Evolutionary conservation across 805 yeast genomes (phyloP).

Genomic region (Metschnikowia kofuensis): DNA sequence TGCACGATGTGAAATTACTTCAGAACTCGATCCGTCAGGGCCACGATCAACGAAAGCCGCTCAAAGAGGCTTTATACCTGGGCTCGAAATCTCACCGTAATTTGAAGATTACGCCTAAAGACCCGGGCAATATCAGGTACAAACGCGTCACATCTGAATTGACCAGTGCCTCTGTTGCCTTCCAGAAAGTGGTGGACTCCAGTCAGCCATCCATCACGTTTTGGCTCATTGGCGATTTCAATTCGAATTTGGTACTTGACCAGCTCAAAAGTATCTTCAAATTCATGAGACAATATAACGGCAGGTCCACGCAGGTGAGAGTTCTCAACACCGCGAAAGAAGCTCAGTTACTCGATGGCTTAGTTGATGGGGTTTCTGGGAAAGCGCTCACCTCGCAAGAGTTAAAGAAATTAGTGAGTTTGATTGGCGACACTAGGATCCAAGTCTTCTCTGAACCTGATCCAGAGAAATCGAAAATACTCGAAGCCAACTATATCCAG

Average conservation of each 20-base stretch:
- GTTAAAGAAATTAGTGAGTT: slow-evolving; percentile 46
- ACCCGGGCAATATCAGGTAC: slow-evolving; percentile 31
- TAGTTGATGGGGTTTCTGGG: slow-evolving; percentile 12
- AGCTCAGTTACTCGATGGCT: slow-evolving; percentile 1
- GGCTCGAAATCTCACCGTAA: slow-evolving; percentile 46
- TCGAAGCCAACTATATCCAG: slow-evolving; percentile 31
- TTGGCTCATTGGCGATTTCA: slow-evolving; percentile 61
- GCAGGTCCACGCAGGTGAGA: slow-evolving; percentile 36
- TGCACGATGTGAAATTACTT: slow-evolving; percentile 47
- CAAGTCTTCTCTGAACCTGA: slow-evolving; percentile 5
- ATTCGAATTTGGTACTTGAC: slow-evolving; percentile 29
- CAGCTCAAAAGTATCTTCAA: slow-evolving; percentile 44
- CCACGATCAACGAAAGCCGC: slow-evolving; percentile 21
- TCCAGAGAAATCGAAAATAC: slow-evolving; percentile 14
- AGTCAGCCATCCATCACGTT: slow-evolving; percentile 44
- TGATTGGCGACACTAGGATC: slow-evolving; percentile 11
- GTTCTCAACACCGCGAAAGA: slow-evolving; percentile 25
- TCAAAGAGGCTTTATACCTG: slow-evolving; percentile 42
- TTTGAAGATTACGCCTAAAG: slow-evolving; percentile 33
- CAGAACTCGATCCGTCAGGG: slow-evolving; percentile 25
- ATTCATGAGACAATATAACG: slow-evolving; percentile 19
- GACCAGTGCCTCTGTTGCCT: slow-evolving; percentile 21
- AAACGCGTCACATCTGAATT: slow-evolving; percentile 28
- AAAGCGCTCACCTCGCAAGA: slow-evolving; percentile 34
- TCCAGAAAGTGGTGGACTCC: slow-evolving; percentile 15